phyloP scores from a whole-genome alignment of 129 eudicot genomes.

The Centaurea solstitialis region DNA sequence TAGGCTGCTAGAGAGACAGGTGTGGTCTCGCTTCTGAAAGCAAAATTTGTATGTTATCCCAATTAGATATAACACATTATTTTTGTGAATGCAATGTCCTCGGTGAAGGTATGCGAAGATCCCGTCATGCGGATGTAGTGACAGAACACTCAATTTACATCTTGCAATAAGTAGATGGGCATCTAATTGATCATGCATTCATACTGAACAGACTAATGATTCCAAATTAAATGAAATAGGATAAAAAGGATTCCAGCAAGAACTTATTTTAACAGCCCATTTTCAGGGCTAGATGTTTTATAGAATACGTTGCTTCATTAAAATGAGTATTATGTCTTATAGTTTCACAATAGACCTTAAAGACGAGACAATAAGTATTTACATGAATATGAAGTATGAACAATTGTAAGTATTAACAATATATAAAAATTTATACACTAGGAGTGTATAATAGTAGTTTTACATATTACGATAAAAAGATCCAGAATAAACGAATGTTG shows the following conservation, averaged over 20 bases:
- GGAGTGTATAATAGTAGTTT: background rate
- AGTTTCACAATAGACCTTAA: background rate
- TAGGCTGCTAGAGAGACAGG: constrained; percentile 88
- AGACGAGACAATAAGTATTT: background rate
- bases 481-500: background rate
- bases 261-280: background rate
- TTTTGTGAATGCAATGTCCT: background rate
- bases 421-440: background rate
- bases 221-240: background rate
- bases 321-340: background rate
- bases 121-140: background rate
- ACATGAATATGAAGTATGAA: background rate
- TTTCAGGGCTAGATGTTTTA: background rate
- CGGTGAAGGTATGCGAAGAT: background rate
- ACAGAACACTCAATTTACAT: background rate
- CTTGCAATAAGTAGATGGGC: background rate
- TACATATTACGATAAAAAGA: background rate
- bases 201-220: background rate
- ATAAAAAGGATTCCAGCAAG: background rate
- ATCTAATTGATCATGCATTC: background rate
- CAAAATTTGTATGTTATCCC: background rate
- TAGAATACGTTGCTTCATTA: background rate
- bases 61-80: background rate
- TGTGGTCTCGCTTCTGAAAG: constrained; percentile 20
- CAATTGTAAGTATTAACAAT: background rate